Evolutionary conservation across 148 eudicot genomes (phyloP).

Genomic region (Nyssa sinensis): DNA sequence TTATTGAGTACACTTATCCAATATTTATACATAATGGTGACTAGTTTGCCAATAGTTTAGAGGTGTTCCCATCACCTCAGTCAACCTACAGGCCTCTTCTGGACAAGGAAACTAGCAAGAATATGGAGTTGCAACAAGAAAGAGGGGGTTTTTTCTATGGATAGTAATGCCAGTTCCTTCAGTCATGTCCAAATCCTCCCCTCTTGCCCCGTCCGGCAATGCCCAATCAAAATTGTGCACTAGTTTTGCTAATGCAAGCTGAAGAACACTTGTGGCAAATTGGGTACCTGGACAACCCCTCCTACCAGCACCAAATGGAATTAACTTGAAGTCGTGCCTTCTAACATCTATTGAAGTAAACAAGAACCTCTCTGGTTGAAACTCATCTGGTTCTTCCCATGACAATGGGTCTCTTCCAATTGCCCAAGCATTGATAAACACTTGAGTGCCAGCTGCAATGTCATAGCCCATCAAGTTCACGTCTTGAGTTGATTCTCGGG

Average conservation of each 20-base stretch:
- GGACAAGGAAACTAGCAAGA: too few species aligned
- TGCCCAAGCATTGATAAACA: constrained; percentile 36
- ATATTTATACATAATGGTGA: too few species aligned
- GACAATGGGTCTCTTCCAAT: constrained; percentile 27
- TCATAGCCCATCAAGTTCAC: constrained; percentile 34
- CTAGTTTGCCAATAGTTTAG: too few species aligned
- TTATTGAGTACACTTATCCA: too few species aligned
- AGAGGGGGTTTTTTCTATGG: constrained; percentile 22
- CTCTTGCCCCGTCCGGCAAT: constrained; percentile 20
- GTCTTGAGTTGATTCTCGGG: constrained; percentile 21
- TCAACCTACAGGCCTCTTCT: too few species aligned
- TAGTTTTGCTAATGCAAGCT: constrained; percentile 34
- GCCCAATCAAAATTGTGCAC: constrained; percentile 26
- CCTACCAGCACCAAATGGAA: constrained; percentile 47
- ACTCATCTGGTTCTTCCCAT: constrained; percentile 38
- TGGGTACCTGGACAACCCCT: constrained; percentile 34
- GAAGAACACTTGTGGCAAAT: constrained; percentile 28
- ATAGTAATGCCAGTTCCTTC: constrained; percentile 21
- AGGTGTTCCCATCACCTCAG: too few species aligned
- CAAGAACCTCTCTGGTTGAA: constrained; percentile 45
- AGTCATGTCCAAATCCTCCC: constrained; percentile 18
- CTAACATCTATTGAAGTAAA: constrained; percentile 18
- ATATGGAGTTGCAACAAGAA: constrained; percentile 17
- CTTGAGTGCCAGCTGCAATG: constrained; percentile 21
- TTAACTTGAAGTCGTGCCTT: constrained; percentile 32